Base-by-base conservation (phyloP, 306 rosid genomes). In the Prinsepia uniflora region DNA sequence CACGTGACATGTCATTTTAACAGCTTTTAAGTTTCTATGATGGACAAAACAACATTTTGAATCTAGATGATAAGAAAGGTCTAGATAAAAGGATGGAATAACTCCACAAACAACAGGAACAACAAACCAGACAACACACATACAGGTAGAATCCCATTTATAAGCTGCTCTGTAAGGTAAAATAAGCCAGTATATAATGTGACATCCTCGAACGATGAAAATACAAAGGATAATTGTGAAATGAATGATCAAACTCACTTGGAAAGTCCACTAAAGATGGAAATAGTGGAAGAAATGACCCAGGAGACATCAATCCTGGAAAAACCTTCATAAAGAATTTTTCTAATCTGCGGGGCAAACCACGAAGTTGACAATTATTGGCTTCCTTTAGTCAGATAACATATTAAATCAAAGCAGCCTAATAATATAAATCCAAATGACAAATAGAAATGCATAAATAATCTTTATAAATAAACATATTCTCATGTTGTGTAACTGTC, bases 201-300 rank as follows among this genome's bases (percentile, higher is more conserved):
- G 59, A 43, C 47, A 61, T 19, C 79, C 41, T 65, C 47, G 20
- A 70, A 58, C 44, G 60, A 64, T 5, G 18, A 18, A 17, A 56
- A 65, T 3, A 46, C 53, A 36, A 45, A 59, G 42, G 54, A 45
- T 48, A 24, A 67, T 17, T 5, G 1, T 30, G 19, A n/a, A 67
- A 24, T 36, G 39, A 55, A 55, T 71, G 24, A 66, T 61, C 68
- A 75, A 67, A 85, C 96, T 74, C 87, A 93, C 98, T 84, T 43
- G 98, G 98, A 79, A 93, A 81, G 86, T 93, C 98, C 74, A 90
- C 70, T 76, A 90, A 73, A 41, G 80, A 73, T 12, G 90, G 91
- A 80, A 93, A 86, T 79, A 93, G 79, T 0, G 96, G 96, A 84
- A 93, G 87, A 84, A 93, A 93, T 76, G 98, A 93, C 36, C 94